Evolutionary conservation across 2,329 filamentous ascomycete species (phyloP), one percentile per base, ranked within the genome.

Genomic region (Pseudocercospora crystallina): DNA sequence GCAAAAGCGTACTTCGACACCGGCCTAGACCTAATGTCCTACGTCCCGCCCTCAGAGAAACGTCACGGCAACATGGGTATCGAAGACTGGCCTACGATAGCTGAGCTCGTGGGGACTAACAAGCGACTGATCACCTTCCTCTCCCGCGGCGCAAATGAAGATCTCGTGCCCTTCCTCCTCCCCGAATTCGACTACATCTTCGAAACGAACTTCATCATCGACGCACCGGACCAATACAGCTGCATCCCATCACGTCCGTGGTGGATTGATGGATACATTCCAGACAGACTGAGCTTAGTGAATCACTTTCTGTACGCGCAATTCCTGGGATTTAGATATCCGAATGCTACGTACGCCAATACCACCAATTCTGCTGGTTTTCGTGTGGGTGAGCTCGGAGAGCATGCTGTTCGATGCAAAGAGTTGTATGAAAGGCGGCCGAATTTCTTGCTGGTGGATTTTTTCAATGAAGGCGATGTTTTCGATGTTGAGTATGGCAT

Each of bases 1-100:
- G 67, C 70, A 15, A 65, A 80, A 57, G 68, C 70, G 20, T 82
- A 81, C 62, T 76, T 74, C 51, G 68, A 80, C 51, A 76, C 77
- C 37, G 73, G 79, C 12, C 75, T 79, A 20, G 67, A 76, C 26
- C 66, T 76, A 47, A 65, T 72, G 12, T 60, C 68, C 14, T 77
- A 70, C 57, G 61, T 70, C 2, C 73, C 74, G 0, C 56, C 61
- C 2, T 15, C 37, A 8, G 38, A 45, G 5, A 58, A 54, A 20
- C 47, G 53, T 15, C 59, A 64, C 31, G 59, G 60, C 15, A 54
- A 58, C 40, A 62, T 61, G 13, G 53, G 73, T 15, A 68, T 73
- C 8, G 58, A 61, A 11, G 58, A 66, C 43, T 77, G 74, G 74
- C 74, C 74, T 11, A 75, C 70, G 1, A 51, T 76, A 10, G 63